Conservation (phyloP, 1,284 basidiomycete genomes). For the Malassezia restricta region DNA sequence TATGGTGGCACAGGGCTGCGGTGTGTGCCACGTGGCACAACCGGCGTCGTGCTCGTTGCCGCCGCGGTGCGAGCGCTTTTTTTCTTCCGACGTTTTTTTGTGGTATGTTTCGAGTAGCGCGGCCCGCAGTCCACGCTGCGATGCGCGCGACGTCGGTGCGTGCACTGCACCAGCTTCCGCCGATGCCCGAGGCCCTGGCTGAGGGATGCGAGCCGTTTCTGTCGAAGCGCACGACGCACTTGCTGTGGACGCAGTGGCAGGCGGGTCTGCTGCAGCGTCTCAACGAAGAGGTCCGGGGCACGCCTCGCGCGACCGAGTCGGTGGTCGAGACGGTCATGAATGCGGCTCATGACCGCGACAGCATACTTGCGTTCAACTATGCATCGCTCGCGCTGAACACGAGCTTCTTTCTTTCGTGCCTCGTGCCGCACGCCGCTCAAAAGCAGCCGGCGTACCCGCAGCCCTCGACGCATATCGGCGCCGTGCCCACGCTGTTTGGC, state of each 20-base stretch:
- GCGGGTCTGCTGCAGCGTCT: slow-evolving; percentile 33
- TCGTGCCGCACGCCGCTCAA: slow-evolving; percentile 51
- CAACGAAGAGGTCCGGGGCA: slow-evolving; percentile 46
- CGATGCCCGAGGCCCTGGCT: slow-evolving; percentile 21
- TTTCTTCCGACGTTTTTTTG: no score
- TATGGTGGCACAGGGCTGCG: no score
- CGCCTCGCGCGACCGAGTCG: slow-evolving; percentile 54
- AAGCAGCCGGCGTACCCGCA: slow-evolving; percentile 10
- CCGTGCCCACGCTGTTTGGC: slow-evolving; percentile 15
- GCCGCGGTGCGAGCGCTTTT: background rate
- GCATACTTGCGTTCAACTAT: slow-evolving; percentile 74
- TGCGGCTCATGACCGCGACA: slow-evolving; percentile 56
- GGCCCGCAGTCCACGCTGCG: background rate
- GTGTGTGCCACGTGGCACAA: no score
- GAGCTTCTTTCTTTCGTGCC: slow-evolving; percentile 74
- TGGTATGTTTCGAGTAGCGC: no score
- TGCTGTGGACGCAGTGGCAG: slow-evolving; percentile 38
- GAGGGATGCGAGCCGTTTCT: slow-evolving; percentile 40
- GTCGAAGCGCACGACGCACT: slow-evolving; percentile 24
- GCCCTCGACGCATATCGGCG: slow-evolving; percentile 14
- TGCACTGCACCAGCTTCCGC: slow-evolving; percentile 29
- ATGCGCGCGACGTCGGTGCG: background rate
- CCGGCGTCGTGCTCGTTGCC: background rate
- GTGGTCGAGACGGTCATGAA: slow-evolving; percentile 66
- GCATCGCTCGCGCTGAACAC: slow-evolving; percentile 88